These are phyloP conservation scores for Boletus fagicola DNA, from an alignment of 768 basidiomycete genomes.

Conservation along the genomic window DNA sequence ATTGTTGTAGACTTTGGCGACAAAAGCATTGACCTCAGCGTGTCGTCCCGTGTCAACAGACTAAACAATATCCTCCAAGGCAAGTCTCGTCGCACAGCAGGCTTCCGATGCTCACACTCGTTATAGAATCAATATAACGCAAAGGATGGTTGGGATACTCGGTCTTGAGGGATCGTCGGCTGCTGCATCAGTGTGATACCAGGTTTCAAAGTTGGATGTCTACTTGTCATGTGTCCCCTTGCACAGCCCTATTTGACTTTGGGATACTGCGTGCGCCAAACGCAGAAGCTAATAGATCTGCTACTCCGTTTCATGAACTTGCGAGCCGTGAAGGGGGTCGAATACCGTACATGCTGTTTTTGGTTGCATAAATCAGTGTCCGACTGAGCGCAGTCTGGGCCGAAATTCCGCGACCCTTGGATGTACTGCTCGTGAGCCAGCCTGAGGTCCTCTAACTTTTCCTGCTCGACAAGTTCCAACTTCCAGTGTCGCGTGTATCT, in stretches of 20 bases:
- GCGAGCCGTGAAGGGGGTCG: neutral
- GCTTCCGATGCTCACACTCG: slow-evolving; percentile 13
- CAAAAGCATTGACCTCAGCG: slow-evolving; percentile 96
- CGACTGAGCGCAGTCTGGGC: neutral
- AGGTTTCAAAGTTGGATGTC: slow-evolving; percentile 10
- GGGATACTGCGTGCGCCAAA: neutral
- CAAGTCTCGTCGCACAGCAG: slow-evolving; percentile 38
- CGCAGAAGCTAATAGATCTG: neutral
- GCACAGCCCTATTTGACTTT: neutral
- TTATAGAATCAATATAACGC: slow-evolving; percentile 27
- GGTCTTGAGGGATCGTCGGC: neutral
- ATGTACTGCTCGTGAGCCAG: too few species aligned
- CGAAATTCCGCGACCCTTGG: too few species aligned
- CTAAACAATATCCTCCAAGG: slow-evolving; percentile 86
- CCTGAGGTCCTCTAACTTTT: neutral
- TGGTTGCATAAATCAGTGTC: neutral
- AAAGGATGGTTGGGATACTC: neutral
- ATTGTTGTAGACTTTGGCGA: slow-evolving; percentile 96
- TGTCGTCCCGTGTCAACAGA: slow-evolving; percentile 90
- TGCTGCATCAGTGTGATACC: slow-evolving; percentile 3
- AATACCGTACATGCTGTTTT: neutral
- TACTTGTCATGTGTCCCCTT: slow-evolving; percentile 1
- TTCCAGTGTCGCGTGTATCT: neutral
- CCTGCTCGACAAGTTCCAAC: neutral
- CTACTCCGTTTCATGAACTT: neutral